Conservation (phyloP, 495 filamentous ascomycete species). For the Xylona heveae region DNA sequence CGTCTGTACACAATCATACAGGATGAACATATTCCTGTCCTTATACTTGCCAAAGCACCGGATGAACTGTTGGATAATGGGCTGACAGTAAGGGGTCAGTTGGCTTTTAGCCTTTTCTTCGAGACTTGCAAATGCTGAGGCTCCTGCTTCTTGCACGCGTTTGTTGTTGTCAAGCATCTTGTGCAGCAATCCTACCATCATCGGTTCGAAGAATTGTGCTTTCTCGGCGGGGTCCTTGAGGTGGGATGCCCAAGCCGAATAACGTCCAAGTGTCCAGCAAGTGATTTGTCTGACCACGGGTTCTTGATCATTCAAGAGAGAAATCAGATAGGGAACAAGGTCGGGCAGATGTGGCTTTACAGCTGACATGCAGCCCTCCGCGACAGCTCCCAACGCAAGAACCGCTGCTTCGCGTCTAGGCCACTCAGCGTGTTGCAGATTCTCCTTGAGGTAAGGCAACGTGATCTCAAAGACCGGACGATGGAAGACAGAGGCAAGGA, state of each 20-base stretch:
- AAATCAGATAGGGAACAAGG: conserved; percentile 77
- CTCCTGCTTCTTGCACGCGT: conserved; percentile 89
- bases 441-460: conserved; percentile 78
- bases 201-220: conserved; percentile 69
- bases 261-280: conserved; percentile 90
- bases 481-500: conserved; percentile 79
- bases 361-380: conserved; percentile 79
- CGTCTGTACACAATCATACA: conserved; percentile 98
- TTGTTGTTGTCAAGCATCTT: conserved; percentile 96
- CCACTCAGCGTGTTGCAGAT: conserved; percentile 77
- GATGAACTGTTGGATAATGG: conserved; percentile 85
- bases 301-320: conserved; percentile 62
- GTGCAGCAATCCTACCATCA: conserved; percentile 90
- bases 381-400: conserved; percentile 82
- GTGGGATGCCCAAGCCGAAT: conserved; percentile 80
- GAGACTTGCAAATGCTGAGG: conserved; percentile 87
- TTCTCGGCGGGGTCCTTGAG: conserved; percentile 42
- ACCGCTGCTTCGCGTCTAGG: conserved; percentile 86
- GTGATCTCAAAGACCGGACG: conserved; percentile 75
- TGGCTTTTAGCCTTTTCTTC: conserved; percentile 77
- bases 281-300: conserved; percentile 95
- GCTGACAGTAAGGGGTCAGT: conserved; percentile 64
- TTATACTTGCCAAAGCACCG: conserved; percentile 87
- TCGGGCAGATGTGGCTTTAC: conserved; percentile 83
- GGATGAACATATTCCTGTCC: conserved; percentile 94